Conservation (phyloP, 495 filamentous ascomycete species). For the Hyphodiscus hymeniophilus region DNA sequence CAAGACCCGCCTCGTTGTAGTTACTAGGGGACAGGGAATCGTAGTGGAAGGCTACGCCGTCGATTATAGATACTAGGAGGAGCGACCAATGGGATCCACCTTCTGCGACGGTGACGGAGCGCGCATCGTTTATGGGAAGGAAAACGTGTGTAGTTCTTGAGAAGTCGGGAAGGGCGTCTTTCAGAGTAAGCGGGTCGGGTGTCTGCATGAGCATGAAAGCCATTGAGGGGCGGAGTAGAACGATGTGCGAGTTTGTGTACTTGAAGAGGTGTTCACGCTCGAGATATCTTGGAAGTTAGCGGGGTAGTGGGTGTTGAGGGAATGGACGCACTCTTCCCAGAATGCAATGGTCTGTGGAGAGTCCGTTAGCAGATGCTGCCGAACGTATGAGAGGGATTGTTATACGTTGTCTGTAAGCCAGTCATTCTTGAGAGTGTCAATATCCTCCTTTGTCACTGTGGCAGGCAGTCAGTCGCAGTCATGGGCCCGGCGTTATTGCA, state of each 20-base stretch:
- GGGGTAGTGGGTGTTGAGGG: neutral
- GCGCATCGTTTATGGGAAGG: conserved; percentile 88
- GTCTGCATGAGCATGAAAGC: conserved; percentile 87
- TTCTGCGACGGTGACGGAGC: conserved; percentile 66
- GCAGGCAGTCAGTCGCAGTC: neutral
- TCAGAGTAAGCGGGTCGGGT: conserved; percentile 63
- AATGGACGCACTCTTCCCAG: conserved; percentile 75
- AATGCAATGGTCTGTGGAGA: conserved; percentile 71
- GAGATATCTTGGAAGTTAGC: conserved; percentile 53
- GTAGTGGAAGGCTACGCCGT: conserved; percentile 93
- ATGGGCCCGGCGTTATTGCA: neutral
- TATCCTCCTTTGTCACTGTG: conserved; percentile 73
- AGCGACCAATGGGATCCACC: conserved; percentile 94
- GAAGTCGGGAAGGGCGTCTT: conserved; percentile 72
- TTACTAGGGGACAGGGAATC: conserved; percentile 81
- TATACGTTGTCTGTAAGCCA: conserved; percentile 98
- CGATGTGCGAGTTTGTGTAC: conserved; percentile 73
- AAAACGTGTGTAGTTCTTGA: conserved; percentile 83
- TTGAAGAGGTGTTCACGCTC: conserved; percentile 76
- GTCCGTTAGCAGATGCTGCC: conserved; percentile 12
- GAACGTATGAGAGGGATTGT: conserved; percentile 2
- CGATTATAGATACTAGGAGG: conserved; percentile 78
- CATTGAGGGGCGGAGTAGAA: conserved; percentile 89
- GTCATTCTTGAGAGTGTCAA: conserved; percentile 80
- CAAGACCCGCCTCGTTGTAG: conserved; percentile 57